phyloP scores from a whole-genome alignment of 768 basidiomycete genomes.

The Candolleomyces aberdarensis region DNA sequence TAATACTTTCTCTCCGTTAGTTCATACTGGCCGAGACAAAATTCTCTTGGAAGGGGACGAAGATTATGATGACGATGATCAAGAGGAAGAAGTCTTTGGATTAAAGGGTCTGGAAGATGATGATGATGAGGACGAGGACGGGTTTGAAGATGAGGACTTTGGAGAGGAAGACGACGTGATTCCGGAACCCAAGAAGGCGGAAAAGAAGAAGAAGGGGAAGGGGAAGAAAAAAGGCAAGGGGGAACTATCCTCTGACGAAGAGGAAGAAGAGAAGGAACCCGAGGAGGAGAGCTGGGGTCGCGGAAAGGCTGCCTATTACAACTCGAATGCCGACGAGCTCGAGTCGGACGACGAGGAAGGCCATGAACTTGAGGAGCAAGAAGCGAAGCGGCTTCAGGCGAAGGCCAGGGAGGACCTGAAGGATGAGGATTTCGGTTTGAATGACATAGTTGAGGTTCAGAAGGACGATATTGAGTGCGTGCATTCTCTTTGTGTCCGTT shows the following conservation, averaged over 20 bases:
- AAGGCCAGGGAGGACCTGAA: conserved; percentile 69
- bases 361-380: conserved; percentile 83
- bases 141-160: conserved; percentile 37
- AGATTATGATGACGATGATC: conserved; percentile 44
- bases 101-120: conserved; percentile 51
- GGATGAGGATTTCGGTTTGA: conserved; percentile 84
- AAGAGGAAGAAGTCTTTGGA: conserved; percentile 75
- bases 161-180: conserved; percentile 22
- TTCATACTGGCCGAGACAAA: conserved; percentile 71
- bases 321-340: conserved; percentile 76
- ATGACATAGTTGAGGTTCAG: conserved; percentile 46
- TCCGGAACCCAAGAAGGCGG: conserved; percentile 24
- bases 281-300: conserved; percentile 80
- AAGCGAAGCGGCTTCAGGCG: conserved; percentile 74
- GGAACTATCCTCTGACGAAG: conserved; percentile 24
- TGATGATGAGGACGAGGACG: conserved; percentile 29
- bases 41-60: conserved; percentile 72
- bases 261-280: conserved; percentile 37
- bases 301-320: conserved; percentile 79
- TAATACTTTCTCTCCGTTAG: conserved; percentile 32
- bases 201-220: conserved; percentile 26
- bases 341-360: conserved; percentile 90
- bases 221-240: conserved; percentile 26
- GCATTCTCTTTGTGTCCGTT: neutral
- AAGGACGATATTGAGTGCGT: conserved; percentile 33